Evolutionary conservation across 2,329 filamentous ascomycete species (phyloP), one percentile per base, ranked within the genome.

Genomic region (Diaporthe batatas): DNA sequence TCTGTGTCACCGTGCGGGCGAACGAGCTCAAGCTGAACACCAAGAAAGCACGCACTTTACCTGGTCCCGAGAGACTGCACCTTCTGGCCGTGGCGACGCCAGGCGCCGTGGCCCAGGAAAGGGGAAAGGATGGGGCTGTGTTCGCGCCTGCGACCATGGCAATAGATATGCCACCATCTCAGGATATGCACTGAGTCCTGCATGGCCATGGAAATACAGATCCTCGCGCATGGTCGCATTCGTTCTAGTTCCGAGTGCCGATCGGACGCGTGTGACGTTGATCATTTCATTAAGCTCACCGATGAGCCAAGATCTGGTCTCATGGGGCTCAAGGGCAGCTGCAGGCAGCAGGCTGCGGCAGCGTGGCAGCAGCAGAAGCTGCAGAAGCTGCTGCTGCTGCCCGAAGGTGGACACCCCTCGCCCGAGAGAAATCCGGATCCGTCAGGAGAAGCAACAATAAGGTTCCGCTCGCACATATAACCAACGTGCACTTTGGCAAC

Each of bases 1-100:
- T 76, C 77, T 91, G 47, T 91, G 89, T 77, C 89, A 91, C 21
- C 29, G 25, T 39, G 6, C n/a, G 49, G 16, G 10, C 29, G 23
- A n/a, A 21, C 5, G 11, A 65, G 67, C 25, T 29, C 59, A 34
- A 51, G 53, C 58, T 72, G 32, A 54, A 23, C 34, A 47, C 1
- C 32, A 18, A 70, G 76, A 72, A 6, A 71, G 76, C 18, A 71
- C 79, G 76, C 18, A 71, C 79, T 11, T 74, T 78, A 16, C 55
- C 47, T 2, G 77, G 77, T 6, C 75, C 73, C 1, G 72, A 79
- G 49, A 76, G 79, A 16, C 84, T 89, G 72, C 87, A 89, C 76
- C 89, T 90, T 77, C 80, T 90, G 69, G 86, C 84, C 10, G 85
- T 88, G 75, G 89, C 87, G 5, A 89, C 87, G 0, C 86, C 86